A percentile compares a stretch with the other conserved stretches of the same genome.
Evolutionary conservation across 2,329 filamentous ascomycete species (phyloP).

Genomic region (Aspergillus ochraceus): DNA sequence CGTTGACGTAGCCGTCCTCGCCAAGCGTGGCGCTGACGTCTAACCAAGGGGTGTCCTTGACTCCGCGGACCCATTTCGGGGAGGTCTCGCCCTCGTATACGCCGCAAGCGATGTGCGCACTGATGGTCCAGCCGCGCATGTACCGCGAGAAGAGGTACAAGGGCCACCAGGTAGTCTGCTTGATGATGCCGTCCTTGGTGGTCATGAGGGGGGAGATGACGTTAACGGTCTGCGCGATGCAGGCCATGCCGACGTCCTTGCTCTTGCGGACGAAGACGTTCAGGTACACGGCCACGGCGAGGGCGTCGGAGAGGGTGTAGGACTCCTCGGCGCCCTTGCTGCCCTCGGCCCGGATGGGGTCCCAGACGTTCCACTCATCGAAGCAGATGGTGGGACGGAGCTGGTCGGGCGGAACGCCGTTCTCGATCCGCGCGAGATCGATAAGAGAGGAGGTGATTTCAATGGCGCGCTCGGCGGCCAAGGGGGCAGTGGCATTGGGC

Average conservation of each 20-base stretch:
- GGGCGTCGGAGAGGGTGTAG: constrained; percentile 72
- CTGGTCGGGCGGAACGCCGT: constrained; percentile 55
- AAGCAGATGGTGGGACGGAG: constrained; percentile 72
- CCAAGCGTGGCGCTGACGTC: constrained; percentile 42
- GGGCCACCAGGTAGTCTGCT: constrained; percentile 76
- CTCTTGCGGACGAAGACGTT: constrained; percentile 76
- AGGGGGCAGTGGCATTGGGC: constrained; percentile 62
- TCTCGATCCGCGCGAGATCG: constrained; percentile 71
- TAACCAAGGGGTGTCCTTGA: constrained; percentile 66
- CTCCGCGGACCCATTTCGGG: constrained; percentile 38
- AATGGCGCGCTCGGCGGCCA: constrained; percentile 71
- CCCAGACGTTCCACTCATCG: constrained; percentile 86
- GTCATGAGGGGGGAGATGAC: constrained; percentile 79
- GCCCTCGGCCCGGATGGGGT: constrained; percentile 68
- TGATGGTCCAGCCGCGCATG: constrained; percentile 72
- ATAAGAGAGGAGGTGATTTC: constrained; percentile 68
- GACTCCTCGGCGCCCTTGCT: constrained; percentile 70
- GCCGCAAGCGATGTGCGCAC: constrained; percentile 62
- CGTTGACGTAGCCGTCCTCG: constrained; percentile 60
- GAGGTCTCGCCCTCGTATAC: constrained; percentile 61
- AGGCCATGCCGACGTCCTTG: constrained; percentile 72
- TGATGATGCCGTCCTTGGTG: constrained; percentile 60
- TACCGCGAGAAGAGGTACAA: constrained; percentile 67
- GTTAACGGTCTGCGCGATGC: constrained; percentile 75
- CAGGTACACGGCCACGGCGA: constrained; percentile 73